Percentiles rank a stretch among this genome's conserved stretches.
phyloP scores from a whole-genome alignment of 1,139 yeast species.

The Magnusiomyces paraingens region DNA sequence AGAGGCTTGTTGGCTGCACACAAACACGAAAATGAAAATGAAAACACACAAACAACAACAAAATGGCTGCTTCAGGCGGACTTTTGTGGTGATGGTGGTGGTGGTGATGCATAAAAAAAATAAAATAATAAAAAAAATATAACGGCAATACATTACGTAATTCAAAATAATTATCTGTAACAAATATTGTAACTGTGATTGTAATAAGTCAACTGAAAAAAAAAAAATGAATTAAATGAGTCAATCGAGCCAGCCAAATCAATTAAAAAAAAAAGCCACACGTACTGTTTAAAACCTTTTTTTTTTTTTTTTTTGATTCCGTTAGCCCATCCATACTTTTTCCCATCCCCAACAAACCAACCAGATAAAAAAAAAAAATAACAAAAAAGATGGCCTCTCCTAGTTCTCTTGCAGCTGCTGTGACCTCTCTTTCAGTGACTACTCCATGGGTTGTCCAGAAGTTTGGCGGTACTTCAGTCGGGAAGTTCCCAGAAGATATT shows the following conservation, averaged over 20 bases:
- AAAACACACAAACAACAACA: background rate
- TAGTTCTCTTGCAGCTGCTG: too few species aligned
- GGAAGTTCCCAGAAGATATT: conserved; percentile 81
- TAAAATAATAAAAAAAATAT: too few species aligned
- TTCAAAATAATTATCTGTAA: too few species aligned
- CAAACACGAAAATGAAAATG: background rate
- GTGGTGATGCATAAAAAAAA: too few species aligned
- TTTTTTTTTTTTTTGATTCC: background rate
- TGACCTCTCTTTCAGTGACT: too few species aligned
- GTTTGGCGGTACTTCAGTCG: conserved; percentile 98
- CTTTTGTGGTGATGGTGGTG: too few species aligned
- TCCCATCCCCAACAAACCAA: background rate
- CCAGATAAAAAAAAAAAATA: background rate
- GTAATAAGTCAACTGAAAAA: too few species aligned
- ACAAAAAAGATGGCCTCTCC: background rate
- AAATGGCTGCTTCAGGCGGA: background rate
- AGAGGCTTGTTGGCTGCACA: background rate
- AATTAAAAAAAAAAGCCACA: background rate
- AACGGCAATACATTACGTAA: too few species aligned
- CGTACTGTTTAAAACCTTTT: background rate
- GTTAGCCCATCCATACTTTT: background rate
- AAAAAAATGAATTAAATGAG: too few species aligned
- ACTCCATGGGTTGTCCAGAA: conserved; percentile 86
- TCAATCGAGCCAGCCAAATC: too few species aligned
- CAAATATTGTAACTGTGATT: too few species aligned